These are phyloP conservation scores for Pulveroboletus sp. DNA, from an alignment of 768 basidiomycete species.

Conservation along the genomic window DNA sequence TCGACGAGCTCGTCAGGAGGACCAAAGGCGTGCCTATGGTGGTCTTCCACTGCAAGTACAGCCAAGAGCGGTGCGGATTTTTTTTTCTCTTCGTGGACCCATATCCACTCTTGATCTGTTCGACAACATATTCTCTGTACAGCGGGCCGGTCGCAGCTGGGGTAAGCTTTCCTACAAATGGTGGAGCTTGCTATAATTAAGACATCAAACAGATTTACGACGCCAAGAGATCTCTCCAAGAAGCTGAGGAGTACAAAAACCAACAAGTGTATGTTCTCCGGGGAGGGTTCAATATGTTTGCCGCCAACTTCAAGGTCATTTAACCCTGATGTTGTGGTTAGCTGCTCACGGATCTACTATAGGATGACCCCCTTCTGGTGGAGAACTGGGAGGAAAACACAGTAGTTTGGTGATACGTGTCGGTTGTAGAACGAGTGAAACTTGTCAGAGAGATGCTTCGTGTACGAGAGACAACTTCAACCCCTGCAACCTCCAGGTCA, in stretches of 20 bases:
- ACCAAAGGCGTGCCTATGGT: constrained; percentile 59
- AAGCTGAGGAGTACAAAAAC: constrained; percentile 37
- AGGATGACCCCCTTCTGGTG: constrained; percentile 65
- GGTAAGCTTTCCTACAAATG: constrained; percentile 34
- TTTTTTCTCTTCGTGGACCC: background rate
- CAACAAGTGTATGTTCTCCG: constrained; percentile 63
- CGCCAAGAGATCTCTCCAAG: constrained; percentile 48
- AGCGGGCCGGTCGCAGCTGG: constrained; percentile 78
- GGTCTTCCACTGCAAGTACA: constrained; percentile 76
- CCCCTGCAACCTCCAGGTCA: background rate
- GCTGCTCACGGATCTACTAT: constrained; percentile 4
- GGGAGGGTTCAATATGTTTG: constrained; percentile 72
- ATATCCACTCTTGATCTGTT: constrained; percentile 2
- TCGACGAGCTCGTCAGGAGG: constrained; percentile 54
- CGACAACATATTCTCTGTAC: too few relatives aligned
- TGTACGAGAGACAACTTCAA: background rate
- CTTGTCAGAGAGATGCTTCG: background rate
- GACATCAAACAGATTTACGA: constrained; percentile 52
- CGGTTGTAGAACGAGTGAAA: background rate
- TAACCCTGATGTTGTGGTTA: background rate
- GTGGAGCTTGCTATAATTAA: constrained; percentile 1
- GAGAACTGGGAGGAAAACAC: constrained; percentile 64
- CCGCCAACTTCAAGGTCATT: constrained; percentile 58
- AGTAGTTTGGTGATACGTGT: constrained; percentile 49
- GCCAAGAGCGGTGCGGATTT: constrained; percentile 62